Evolutionary conservation across 257 asterid genomes (phyloP).

Genomic region (Anisodus tanguticus): DNA sequence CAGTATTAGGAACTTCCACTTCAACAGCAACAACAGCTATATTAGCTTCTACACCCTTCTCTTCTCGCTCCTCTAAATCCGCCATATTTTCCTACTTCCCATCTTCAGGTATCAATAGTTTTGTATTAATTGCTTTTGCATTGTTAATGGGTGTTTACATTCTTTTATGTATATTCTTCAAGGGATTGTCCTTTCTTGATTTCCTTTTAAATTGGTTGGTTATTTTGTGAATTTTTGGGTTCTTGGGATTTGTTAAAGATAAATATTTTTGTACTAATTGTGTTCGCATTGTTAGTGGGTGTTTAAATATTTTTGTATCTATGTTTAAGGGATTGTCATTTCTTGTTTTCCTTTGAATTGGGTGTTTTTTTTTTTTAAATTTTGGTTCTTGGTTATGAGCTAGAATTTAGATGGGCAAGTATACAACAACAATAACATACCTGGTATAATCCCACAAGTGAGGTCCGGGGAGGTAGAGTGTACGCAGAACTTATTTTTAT

Average conservation of each 20-base stretch:
- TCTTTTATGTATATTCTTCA: no score
- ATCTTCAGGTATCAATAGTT: slow-evolving; percentile 45
- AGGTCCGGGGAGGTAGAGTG: no score
- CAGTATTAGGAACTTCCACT: slow-evolving; percentile 57
- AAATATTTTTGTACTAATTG: neutral
- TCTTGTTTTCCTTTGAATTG: neutral
- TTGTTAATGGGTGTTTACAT: no score
- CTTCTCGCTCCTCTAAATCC: slow-evolving; percentile 47
- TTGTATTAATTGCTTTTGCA: no score
- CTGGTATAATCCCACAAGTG: no score
- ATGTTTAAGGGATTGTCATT: neutral
- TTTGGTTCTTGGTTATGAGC: neutral
- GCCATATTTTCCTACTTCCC: slow-evolving; percentile 43
- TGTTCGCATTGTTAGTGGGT: neutral
- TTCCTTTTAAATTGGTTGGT: neutral
- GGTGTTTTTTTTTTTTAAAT: neutral
- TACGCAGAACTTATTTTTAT: no score
- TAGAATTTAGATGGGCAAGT: neutral
- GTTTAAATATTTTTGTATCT: neutral
- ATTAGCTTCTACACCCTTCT: slow-evolving; percentile 49
- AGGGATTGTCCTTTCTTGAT: no score
- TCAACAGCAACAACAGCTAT: slow-evolving; percentile 44
- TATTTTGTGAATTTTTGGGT: neutral
- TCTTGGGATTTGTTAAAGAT: neutral
- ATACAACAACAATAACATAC: neutral